Evolutionary conservation across 2,329 filamentous ascomycete species (phyloP), one percentile per base, ranked within the genome.

Genomic region (Alternaria atra): DNA sequence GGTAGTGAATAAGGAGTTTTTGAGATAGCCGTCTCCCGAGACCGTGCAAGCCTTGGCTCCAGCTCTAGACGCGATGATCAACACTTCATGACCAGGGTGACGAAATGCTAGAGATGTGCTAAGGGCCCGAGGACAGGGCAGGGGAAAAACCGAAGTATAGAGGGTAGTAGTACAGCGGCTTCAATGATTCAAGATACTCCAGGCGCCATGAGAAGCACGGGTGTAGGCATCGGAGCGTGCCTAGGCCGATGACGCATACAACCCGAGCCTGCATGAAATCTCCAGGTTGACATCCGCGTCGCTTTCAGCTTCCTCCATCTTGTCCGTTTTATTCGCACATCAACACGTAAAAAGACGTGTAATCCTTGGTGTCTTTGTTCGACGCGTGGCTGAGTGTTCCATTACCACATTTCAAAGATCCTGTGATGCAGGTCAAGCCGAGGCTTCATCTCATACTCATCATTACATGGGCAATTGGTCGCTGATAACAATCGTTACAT

Each of bases 1-100:
- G 47, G 58, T 48, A 57, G 46, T 50, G 46, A 50, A 50, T 59
- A 58, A 52, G 47, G 55, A 50, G 59, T 52, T 60, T 60, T 60
- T 54, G 58, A 55, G 52, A 35, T 56, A 47, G 39, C 37, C 35
- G 52, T 50, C 46, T 54, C 30, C 50, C 51, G 53, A 29, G 52
- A 44, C 56, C 56, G 56, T 59, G 56, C 52, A 44, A 43, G 56
- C 35, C 56, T 59, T 59, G 56, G 56, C 56, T 55, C 47, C 23
- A 40, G 34, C 35, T 15, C 50, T 52, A 52, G 32, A 30, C 34
- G 50, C 50, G 34, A 37, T 40, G 32, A 52, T 59, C 56, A 59
- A 37, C 51, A 44, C 56, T 43, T 59, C 56, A 55, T 46, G 46
- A 13, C 46, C 30, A 10, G 32, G 23, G 20, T 50, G 46, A 50